Evolutionary conservation across 108 stramenopile genomes (phyloP), one percentile per base, ranked within the genome.

Genomic region (Discostella stelligeroides): DNA sequence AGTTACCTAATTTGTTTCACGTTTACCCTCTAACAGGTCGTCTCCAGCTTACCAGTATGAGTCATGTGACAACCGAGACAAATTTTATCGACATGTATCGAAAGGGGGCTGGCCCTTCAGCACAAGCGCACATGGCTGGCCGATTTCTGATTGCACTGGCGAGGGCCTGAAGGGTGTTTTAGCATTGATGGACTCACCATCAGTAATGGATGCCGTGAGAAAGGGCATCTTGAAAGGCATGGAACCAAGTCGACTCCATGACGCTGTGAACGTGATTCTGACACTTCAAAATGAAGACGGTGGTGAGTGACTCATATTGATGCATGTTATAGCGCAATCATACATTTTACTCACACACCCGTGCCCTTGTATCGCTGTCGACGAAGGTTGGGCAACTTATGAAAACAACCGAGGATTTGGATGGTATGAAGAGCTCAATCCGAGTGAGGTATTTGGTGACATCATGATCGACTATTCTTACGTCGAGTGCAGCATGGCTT

Each of bases 401-500:
- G 99, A 99, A 83, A 98, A 97, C 75, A 98, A 96, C 71, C 90
- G 99, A 47, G 99, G 99, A 18, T 95, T 89, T 81, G 88, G 92
- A 25, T 98, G 95, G 95, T 98, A 97, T 70, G 98, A 99, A 85
- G 64, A 81, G 48, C 84, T 99, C 49, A 99, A 99, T 84, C 99
- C 99, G 3, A 89, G 89, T 37, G 97, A 99, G 70, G 97, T 96
- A 0, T 99, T 99, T 75, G 99, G 99, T 11, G 97, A 98, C 70
- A 99, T 99, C 71, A 99, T 99, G 99, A 98, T 99, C 72, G 99
- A 99, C 68, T 99, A 99, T 73, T 96, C 96, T 7, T 99, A 99
- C 80, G 95, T 95, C 9, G 99, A 99, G 80, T 97, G 97, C 79
- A 92, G 90, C 41, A 97, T 97, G 84, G 98, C 99, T n/a, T 88